Base-by-base conservation (phyloP, 345 rosid genomes). In the Durio zibethinus region DNA sequence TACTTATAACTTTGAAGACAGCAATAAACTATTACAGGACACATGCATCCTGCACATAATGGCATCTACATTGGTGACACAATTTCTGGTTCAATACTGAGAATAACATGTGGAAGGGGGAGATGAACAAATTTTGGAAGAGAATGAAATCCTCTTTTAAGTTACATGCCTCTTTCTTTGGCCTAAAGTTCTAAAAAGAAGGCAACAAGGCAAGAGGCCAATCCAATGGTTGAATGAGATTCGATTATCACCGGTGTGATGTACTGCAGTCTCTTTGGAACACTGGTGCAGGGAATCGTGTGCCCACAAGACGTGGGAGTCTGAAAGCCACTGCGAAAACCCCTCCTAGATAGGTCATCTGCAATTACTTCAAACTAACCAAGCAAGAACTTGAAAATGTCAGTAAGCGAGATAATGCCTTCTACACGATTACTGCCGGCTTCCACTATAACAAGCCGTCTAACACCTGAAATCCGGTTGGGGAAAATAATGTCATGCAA, bases 381-480 rank as follows among this genome's bases (percentile, higher is more conserved):
- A 36, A 90, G 88, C 79, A 92, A 86, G 83, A 88, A 89, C 75
- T 74, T 85, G 83, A 92, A 88, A 47, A 92, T 76, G 50, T 92
- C 97, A 16, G 88, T 78, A 68, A 92, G 78, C 0, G 97, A 82
- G 60, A 92, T 72, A 27, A 90, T 83, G 80, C 94, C 97, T 90
- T 90, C 90, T 33, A 92, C 94, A 15, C 91, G 93, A 78, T 89
- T 92, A 79, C 93, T 92, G 43, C 94, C 97, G 10, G 94, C 92
- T 82, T 92, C 97, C 63, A 92, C 93, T 10, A 92, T 85, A 33
- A 92, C 80, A 62, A 92, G 79, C 72, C 94, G 88, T 78, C 97
- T 80, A 12, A 89, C 90, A 73, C 97, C 97, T 92, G 86, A 43
- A 80, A 73, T 47, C 76, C 12, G 9, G 18, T 27, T 25, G 12